These are phyloP conservation scores for Breviolum minutum DNA, from an alignment of 73 alveolate species.

Conservation along the genomic window DNA sequence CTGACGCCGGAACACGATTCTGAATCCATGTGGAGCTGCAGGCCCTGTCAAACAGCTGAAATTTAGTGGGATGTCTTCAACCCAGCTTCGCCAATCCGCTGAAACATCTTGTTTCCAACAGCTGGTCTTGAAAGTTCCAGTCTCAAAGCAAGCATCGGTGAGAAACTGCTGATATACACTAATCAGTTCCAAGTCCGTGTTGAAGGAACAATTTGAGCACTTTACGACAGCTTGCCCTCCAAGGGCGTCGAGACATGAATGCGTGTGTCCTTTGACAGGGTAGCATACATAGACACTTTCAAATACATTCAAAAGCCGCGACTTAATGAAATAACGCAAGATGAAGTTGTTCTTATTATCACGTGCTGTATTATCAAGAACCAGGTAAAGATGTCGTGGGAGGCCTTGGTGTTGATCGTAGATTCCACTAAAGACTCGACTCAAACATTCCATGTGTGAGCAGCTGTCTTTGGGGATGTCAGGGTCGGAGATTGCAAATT, in stretches of 20 bases:
- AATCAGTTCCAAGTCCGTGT: neutral
- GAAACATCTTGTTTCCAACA: neutral
- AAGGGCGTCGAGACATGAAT: neutral
- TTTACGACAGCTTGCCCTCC: slow-evolving; percentile 9
- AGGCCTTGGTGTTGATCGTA: neutral
- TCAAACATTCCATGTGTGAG: neutral
- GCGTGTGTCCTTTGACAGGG: slow-evolving; percentile 38
- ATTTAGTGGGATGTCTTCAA: neutral
- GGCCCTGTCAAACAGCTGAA: neutral
- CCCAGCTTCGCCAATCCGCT: neutral
- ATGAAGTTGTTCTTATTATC: neutral
- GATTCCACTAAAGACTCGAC: neutral
- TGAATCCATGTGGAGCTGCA: neutral
- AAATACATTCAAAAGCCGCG: neutral
- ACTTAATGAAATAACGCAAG: neutral
- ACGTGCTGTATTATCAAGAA: neutral
- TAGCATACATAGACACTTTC: neutral
- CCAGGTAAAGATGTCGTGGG: neutral
- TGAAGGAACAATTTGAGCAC: neutral
- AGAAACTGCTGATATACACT: neutral
- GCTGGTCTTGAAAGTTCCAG: neutral
- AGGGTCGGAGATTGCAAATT: neutral
- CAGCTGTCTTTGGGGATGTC: neutral
- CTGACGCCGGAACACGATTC: neutral
- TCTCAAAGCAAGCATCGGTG: neutral